A percentile compares a stretch with the other conserved stretches of the same genome.
Evolutionary conservation across 2,329 filamentous ascomycete species (phyloP).

Genomic region (Teratosphaeria pseudoeucalypti): DNA sequence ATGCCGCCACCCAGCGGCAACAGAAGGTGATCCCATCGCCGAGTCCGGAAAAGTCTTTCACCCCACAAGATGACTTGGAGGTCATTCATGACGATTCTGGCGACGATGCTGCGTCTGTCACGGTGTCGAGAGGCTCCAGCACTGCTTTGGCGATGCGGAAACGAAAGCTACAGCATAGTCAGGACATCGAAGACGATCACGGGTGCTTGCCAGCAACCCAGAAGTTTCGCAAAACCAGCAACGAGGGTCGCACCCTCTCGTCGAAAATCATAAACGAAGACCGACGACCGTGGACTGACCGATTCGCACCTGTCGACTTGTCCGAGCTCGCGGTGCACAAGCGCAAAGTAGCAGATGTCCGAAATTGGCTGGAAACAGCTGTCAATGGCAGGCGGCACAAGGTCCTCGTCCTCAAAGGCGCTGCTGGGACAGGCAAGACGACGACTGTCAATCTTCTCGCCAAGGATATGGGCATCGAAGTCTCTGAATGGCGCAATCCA

Average conservation of each 20-base stretch:
- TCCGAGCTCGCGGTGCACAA: constrained; percentile 90
- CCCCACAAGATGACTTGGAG: constrained; percentile 14
- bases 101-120: constrained; percentile 14
- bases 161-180: constrained; percentile 19
- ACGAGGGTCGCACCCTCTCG: constrained; percentile 24
- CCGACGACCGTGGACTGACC: constrained; percentile 73
- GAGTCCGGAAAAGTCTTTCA: constrained; percentile 31
- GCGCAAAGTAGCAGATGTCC: constrained; percentile 81
- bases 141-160: constrained; percentile 25
- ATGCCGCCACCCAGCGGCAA: constrained; percentile 32
- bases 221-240: constrained; percentile 34
- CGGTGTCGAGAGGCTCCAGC: constrained; percentile 22
- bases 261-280: constrained; percentile 37
- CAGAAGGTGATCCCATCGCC: constrained; percentile 26
- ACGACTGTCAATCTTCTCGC: constrained; percentile 73
- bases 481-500: constrained; percentile 89
- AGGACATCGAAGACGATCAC: constrained; percentile 8
- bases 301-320: constrained; percentile 63
- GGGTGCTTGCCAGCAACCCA: constrained; percentile 22
- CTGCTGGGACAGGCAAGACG: constrained; percentile 87
- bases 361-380: constrained; percentile 69
- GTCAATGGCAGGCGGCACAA: constrained; percentile 42
- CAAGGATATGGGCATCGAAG: constrained; percentile 61
- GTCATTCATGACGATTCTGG: constrained; percentile 24
- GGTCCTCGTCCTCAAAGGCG: constrained; percentile 63